Evolutionary conservation across 2,329 filamentous ascomycete species (phyloP), one percentile per base, ranked within the genome.

Genomic region (Gnomoniopsis smithogilvyi): DNA sequence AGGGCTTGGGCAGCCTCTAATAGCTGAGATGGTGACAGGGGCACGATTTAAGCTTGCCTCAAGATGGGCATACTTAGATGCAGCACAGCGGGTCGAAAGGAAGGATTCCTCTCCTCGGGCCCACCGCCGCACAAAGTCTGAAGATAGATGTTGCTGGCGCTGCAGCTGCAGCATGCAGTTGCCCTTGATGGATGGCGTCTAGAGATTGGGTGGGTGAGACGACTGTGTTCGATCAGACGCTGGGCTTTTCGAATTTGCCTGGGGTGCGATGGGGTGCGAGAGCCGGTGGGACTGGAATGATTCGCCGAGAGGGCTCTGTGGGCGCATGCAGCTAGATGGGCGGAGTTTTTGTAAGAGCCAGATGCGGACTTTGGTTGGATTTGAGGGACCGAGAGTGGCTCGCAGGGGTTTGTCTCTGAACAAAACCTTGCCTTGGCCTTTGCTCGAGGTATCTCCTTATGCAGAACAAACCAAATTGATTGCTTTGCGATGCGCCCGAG

Each of bases 121-220:
- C 19, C 50, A 47, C 12, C 38, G 14, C n/a, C 38, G 6, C 38
- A 12, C 12, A n/a, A 41, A 15, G 52, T 24, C 38, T 43, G 38
- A 30, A 21, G 49, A 33, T 33, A 52, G 51, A 52, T 58, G 54
- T 58, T 48, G 56, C 56, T 36, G 46, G 51, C 46, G 51, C 34
- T 43, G 56, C 51, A 48, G 51, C 24, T 43, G n/a, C 14, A 19
- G 30, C 26, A n/a, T 43, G n/a, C 14, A 19, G 30, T 24, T 43
- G 50, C 53, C 26, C 34, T 26, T 30, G 60, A 53, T 59, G 56
- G 60, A 53, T 59, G 56, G 60, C 60, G 60, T 56, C 49, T 62
- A 59, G 56, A 62, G 60, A 62, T 62, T 62, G 38, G 38, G 34
- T 43, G 57, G 53, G 56, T 59, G 59, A 62, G 45, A 54, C 56